Evolutionary conservation across 2,329 filamentous ascomycete genomes (phyloP).

Genomic region (Diplodia intermedia): DNA sequence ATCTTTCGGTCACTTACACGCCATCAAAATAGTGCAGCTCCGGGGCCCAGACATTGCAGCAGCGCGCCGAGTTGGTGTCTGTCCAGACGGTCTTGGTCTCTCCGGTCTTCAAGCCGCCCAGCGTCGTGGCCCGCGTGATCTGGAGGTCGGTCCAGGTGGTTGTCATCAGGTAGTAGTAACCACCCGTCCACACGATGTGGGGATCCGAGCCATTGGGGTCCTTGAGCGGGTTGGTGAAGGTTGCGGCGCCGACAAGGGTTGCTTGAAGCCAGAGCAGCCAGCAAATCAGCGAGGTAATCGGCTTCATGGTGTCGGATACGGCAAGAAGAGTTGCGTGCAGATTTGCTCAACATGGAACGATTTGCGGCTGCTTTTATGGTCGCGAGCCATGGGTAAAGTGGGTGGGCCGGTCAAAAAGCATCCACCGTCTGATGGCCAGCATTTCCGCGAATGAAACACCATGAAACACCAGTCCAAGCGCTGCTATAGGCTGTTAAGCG

Average conservation of each 20-base stretch:
- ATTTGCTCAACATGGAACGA: slow-evolving; percentile 4
- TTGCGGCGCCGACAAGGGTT: slow-evolving; percentile 42
- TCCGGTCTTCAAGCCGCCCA: slow-evolving; percentile 63
- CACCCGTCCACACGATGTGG: slow-evolving; percentile 59
- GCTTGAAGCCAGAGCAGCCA: slow-evolving; percentile 22
- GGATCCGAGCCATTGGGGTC: slow-evolving; percentile 60
- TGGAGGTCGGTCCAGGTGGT: slow-evolving; percentile 64
- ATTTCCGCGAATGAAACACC: slow-evolving; percentile 18
- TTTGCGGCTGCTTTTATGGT: background rate
- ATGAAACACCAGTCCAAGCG: background rate
- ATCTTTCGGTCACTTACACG: slow-evolving; percentile 6
- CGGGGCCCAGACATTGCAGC: slow-evolving; percentile 64
- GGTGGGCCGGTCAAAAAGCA: background rate
- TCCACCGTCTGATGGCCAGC: background rate
- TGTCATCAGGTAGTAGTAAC: slow-evolving; percentile 65
- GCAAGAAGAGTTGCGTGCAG: background rate
- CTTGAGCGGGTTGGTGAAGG: slow-evolving; percentile 62
- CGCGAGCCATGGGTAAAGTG: background rate
- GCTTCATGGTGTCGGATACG: slow-evolving; percentile 12
- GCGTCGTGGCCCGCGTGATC: slow-evolving; percentile 61
- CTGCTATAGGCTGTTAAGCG: background rate
- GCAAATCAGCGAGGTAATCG: slow-evolving; percentile 23
- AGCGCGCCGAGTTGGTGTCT: slow-evolving; percentile 54
- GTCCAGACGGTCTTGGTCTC: slow-evolving; percentile 60
- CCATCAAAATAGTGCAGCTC: slow-evolving; percentile 31